Evolutionary conservation across 495 filamentous ascomycete genomes (phyloP), one percentile per base, ranked within the genome.

Genomic region (Astrothelium subdiscretum): DNA sequence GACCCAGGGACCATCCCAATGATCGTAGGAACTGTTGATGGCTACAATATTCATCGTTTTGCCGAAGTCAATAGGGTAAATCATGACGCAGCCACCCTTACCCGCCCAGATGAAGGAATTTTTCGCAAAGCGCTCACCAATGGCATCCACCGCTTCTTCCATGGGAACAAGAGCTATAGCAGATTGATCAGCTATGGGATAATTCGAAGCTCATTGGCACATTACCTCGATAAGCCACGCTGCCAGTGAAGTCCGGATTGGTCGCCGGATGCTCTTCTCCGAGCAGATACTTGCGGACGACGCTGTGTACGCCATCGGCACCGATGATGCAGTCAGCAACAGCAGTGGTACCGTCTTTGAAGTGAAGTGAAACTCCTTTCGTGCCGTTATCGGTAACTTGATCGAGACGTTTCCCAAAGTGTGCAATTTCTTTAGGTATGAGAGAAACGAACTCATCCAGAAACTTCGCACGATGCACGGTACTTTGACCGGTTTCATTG

Each of bases 281-380:
- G 6, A 78, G 67, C 13, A 81, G 60, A 63, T 77, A 71, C 43
- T 52, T 54, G 3, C 79, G 72, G n/a, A 74, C 74, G 13, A 67
- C 40, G 54, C 57, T 64, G 60, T 78, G 76, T 48, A 65, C 40
- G 44, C 65, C 65, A 31, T 68, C 66, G 24, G 59, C 42, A 54
- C 66, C 66, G n/a, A 68, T 60, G 12, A 66, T 24, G 58, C 59
- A 63, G 32, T 68, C 64, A 20, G 52, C 60, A 3, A 15, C 15
- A 13, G 64, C 58, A 1, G 32, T 48, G 8, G 29, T 66, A 32
- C 64, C 66, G 35, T 66, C 66, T 44, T 63, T 66, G 64, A 68
- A 68, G 5, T 32, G 57, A 18, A 68, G 38, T n/a, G 35, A 20
- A 12, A 63, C 52, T 12, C 61, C 60, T n/a, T 62, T 31, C 15